Evolutionary conservation across 768 basidiomycete genomes (phyloP), one percentile per base, ranked within the genome.

Genomic region (Clitopilus passeckerianus): DNA sequence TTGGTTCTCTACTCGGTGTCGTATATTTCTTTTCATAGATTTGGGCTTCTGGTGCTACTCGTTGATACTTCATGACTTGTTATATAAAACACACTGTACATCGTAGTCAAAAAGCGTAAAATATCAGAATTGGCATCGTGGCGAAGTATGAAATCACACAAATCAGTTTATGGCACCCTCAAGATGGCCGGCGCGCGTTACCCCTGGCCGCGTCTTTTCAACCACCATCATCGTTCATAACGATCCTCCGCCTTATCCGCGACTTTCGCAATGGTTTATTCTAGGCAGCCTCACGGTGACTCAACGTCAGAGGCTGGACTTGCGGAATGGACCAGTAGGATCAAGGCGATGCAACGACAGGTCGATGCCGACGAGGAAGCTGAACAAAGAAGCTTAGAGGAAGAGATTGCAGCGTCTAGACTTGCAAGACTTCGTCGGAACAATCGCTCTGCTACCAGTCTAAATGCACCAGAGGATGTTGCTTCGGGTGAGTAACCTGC

Each of bases 291-390:
- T 12, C 3, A 10, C 18, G 22, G 10, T 7, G 46, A 50, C 16
- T 78, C 81, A 10, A 83, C 80, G 60, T 77, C 86, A 18, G 89
- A 90, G 65, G 75, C 78, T 2, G 86, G 84, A 54, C 77, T 91
- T n/a, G 80, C 89, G 15, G 89, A 93, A 70, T 93, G 91, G 91
- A 82, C 90, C 14, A 86, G 75, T 72, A 87, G 81, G 76, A 91
- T 93, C 70, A 88, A 87, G 69, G 88, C 84, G 15, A 73, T 93
- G 71, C 91, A 92, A 68, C 81, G 84, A 60, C 89, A 91, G 65
- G 87, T 91, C 23, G 91, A 93, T 62, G 86, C 86, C 14, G 87
- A 91, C 61, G 90, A 91, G 59, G 90, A 90, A 68, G 83, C 79
- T 6, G 91, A 93, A 65, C 84, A 90, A 67, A 82, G 80, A 54